Percentiles rank a stretch among this genome's conserved stretches.
Evolutionary conservation across 1,284 basidiomycete species (phyloP).

Genomic region (Fomitopsis pinicola): DNA sequence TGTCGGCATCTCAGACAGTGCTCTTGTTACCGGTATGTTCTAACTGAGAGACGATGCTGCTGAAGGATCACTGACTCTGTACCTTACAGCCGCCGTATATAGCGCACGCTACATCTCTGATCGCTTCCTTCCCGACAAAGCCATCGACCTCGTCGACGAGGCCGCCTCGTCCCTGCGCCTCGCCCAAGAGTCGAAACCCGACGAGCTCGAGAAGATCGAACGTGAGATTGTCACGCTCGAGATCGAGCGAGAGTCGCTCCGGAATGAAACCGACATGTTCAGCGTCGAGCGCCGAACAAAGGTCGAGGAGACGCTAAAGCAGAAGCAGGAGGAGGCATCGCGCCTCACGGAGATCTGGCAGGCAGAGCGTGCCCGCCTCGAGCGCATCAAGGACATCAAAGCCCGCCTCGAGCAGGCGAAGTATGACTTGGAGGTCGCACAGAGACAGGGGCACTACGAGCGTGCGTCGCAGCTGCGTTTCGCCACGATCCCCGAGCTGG

Average conservation of each 20-base stretch:
- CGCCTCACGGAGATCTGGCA: constrained; percentile 72
- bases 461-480: constrained; percentile 80
- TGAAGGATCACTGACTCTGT: not conserved
- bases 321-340: constrained; percentile 59
- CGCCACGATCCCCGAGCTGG: constrained; percentile 79
- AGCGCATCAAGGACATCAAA: constrained; percentile 78
- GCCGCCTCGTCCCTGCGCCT: constrained; percentile 85
- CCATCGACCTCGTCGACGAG: constrained; percentile 89
- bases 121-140: constrained; percentile 86
- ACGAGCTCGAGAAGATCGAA: constrained; percentile 80
- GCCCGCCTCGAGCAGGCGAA: constrained; percentile 80
- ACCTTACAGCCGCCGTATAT: constrained; percentile 68
- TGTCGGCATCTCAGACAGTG: constrained; percentile 84
- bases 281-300: constrained; percentile 67
- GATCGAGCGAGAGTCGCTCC: constrained; percentile 88
- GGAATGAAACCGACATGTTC: constrained; percentile 84
- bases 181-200: constrained; percentile 88
- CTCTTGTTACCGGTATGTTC: constrained; percentile 72
- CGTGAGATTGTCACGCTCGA: constrained; percentile 83
- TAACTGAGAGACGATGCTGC: not conserved
- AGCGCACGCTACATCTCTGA: constrained; percentile 82
- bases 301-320: constrained; percentile 61
- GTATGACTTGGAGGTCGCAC: constrained; percentile 83
- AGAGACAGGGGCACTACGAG: constrained; percentile 82
- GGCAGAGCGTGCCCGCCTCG: constrained; percentile 72